Conservation (phyloP, 1,284 basidiomycete species). For the Phellopilus nigrolimitatus region DNA sequence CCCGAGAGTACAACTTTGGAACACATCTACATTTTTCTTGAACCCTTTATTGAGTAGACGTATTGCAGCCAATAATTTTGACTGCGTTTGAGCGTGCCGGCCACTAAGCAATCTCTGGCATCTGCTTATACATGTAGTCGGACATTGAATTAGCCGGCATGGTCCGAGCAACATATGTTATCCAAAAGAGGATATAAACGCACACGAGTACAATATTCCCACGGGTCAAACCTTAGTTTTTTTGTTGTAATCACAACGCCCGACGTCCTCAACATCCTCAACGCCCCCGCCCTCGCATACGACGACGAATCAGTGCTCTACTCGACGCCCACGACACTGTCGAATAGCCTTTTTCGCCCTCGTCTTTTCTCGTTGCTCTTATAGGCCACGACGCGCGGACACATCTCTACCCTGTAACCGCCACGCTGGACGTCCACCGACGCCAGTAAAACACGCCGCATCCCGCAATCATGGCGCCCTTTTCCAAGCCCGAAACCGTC, state of each 20-base stretch:
- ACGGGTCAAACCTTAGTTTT: slow-evolving; percentile 14
- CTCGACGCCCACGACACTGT: neutral
- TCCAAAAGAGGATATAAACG: neutral
- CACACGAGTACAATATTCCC: neutral
- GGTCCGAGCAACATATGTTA: too few species aligned
- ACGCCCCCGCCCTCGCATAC: neutral
- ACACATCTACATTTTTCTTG: too few species aligned
- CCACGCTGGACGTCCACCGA: slow-evolving; percentile 14
- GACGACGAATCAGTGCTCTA: slow-evolving; percentile 1
- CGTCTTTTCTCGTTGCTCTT: neutral
- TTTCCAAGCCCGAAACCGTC: slow-evolving; percentile 87
- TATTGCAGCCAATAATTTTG: too few species aligned
- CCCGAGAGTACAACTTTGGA: too few species aligned
- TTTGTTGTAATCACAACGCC: slow-evolving; percentile 12
- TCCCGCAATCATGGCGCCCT: slow-evolving; percentile 67
- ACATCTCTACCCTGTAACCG: neutral
- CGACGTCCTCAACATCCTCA: slow-evolving; percentile 2
- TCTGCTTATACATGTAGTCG: too few species aligned
- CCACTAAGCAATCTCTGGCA: too few species aligned
- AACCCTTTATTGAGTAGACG: too few species aligned
- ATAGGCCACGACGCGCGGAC: neutral
- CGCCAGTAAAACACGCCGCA: neutral
- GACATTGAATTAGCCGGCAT: too few species aligned
- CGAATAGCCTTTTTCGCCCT: neutral
- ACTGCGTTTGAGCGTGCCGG: too few species aligned